A percentile compares a stretch with the other conserved stretches of the same genome.
phyloP scores from a whole-genome alignment of 345 rosid species.

The Luvunga scandens region DNA sequence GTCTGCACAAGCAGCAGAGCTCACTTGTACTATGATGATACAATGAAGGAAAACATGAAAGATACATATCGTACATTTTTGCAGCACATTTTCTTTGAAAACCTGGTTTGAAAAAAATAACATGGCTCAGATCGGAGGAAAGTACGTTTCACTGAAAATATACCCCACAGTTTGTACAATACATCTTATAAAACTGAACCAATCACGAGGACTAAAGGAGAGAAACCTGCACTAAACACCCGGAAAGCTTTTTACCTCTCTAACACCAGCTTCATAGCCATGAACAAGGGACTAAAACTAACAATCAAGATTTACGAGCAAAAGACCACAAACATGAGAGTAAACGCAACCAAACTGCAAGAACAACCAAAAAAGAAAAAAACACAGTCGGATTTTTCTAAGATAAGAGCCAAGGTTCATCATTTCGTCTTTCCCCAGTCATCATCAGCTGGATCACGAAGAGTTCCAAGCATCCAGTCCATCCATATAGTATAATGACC shows the following conservation, averaged over 20 bases:
- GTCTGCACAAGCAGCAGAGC: not conserved
- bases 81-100: too few relatives aligned
- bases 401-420: slow-evolving; percentile 2
- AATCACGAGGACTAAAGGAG: not conserved
- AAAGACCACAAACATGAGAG: not conserved
- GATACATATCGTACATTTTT: not conserved
- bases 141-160: not conserved
- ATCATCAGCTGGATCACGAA: slow-evolving; percentile 63
- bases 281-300: not conserved
- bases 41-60: not conserved
- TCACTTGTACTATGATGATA: not conserved
- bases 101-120: too few relatives aligned
- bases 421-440: slow-evolving; percentile 33
- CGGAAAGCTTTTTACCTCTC: not conserved
- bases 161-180: slow-evolving; percentile 8
- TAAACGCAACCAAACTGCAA: not conserved
- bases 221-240: slow-evolving; percentile 1
- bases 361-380: not conserved
- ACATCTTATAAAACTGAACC: not conserved
- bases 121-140: not conserved
- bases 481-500: slow-evolving; percentile 97
- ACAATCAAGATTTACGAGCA: slow-evolving; percentile 9
- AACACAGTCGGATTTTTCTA: not conserved
- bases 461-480: slow-evolving; percentile 98
- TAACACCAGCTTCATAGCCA: not conserved